phyloP scores from a whole-genome alignment of 2,329 filamentous ascomycete genomes.

The Exserohilum rostratum region DNA sequence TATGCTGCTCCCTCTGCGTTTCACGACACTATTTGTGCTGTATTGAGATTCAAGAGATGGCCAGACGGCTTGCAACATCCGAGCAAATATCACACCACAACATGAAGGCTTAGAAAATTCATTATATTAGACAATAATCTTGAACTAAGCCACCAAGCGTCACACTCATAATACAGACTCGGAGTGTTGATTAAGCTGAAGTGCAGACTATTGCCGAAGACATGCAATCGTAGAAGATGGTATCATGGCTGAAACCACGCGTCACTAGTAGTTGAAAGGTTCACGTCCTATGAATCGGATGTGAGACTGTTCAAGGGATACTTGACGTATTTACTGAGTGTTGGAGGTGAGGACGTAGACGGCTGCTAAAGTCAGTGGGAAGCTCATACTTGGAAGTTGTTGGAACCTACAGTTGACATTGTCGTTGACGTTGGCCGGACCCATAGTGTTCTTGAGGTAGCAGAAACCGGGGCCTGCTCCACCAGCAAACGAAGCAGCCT shows the following conservation, averaged over 20 bases:
- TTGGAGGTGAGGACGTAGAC: not conserved
- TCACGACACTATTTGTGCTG: no score
- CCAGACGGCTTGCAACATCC: no score
- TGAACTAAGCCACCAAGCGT: not conserved
- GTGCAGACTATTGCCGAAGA: no score
- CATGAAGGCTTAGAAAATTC: no score
- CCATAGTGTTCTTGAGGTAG: conserved; percentile 1
- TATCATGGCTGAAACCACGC: not conserved
- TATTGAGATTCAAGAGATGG: no score
- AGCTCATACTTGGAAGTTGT: not conserved
- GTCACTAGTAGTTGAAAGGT: not conserved
- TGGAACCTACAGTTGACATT: not conserved
- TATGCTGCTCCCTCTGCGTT: no score
- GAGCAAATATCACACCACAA: no score
- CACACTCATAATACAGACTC: not conserved
- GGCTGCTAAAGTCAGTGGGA: not conserved
- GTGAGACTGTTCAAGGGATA: not conserved
- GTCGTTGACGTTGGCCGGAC: not conserved
- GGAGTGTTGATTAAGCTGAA: not conserved
- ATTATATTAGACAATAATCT: no score
- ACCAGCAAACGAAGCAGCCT: not conserved
- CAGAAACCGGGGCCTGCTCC: not conserved
- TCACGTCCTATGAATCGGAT: not conserved
- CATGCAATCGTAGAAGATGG: not conserved
- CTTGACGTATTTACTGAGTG: not conserved